Conservation (phyloP, 2,329 filamentous ascomycete species). For the Akanthomyces lecanii region DNA sequence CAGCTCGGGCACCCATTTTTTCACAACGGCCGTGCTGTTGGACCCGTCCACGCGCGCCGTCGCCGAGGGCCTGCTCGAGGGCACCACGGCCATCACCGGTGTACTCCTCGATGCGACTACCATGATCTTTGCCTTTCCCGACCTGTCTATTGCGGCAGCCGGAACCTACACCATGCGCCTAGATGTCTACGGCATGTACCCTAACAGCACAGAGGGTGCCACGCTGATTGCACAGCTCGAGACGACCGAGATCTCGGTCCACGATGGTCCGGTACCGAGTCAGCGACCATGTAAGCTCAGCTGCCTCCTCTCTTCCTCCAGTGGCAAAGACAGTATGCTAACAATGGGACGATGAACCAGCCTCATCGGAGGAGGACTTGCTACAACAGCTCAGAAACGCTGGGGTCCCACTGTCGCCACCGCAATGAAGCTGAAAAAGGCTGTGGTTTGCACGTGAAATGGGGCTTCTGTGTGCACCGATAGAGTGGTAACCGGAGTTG, state of each 20-base stretch:
- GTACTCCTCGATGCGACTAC: constrained; percentile 18
- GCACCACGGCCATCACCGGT: constrained; percentile 22
- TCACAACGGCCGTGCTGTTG: constrained; percentile 27
- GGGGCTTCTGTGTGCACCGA: background rate
- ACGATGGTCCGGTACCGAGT: constrained; percentile 14
- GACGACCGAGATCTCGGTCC: constrained; percentile 20
- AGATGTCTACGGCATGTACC: constrained; percentile 26
- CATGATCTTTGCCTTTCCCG: constrained; percentile 25
- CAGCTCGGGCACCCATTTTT: constrained; percentile 21
- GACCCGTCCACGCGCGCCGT: constrained; percentile 18
- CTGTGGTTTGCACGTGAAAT: background rate
- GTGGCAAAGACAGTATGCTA: constrained; percentile 2
- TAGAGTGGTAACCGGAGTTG: background rate
- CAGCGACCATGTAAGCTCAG: constrained; percentile 11
- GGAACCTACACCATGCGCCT: constrained; percentile 28
- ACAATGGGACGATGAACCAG: constrained; percentile 13
- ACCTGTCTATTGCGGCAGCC: constrained; percentile 22
- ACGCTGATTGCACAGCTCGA: constrained; percentile 20
- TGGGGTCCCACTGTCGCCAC: constrained; percentile 17
- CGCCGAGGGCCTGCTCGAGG: constrained; percentile 21
- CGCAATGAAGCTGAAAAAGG: constrained; percentile 4
- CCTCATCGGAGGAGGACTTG: constrained; percentile 14
- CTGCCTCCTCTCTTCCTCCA: background rate
- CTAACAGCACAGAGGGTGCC: constrained; percentile 17
- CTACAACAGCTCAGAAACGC: constrained; percentile 16